A percentile compares a stretch with the other conserved stretches of the same genome.
phyloP scores from a whole-genome alignment of 371 early-diverging fungal species.

The Dinochytrium kinnereticum region DNA sequence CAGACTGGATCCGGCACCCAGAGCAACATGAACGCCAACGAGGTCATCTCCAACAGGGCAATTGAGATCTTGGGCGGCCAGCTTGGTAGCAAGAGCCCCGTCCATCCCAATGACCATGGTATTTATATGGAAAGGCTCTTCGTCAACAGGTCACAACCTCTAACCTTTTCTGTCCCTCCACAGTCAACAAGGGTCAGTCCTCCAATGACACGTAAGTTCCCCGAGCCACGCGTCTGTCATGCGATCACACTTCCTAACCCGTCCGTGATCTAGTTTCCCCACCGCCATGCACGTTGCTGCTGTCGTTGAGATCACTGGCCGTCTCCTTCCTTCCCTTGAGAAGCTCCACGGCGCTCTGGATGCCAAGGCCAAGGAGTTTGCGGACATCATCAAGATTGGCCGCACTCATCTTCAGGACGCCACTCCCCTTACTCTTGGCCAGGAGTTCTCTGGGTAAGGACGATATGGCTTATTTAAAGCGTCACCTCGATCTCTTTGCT shows the following conservation, averaged over 20 bases:
- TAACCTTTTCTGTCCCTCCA: background rate
- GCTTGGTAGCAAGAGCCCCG: conserved; percentile 86
- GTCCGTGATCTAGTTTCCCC: conserved; percentile 75
- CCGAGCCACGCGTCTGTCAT: background rate
- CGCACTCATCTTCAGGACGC: conserved; percentile 94
- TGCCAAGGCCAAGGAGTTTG: conserved; percentile 76
- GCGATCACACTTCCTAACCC: background rate
- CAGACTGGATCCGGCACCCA: conserved; percentile 92
- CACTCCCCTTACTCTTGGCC: conserved; percentile 93
- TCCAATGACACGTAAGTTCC: conserved; percentile 79
- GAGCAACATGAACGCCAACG: conserved; percentile 87
- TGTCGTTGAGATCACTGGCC: conserved; percentile 76
- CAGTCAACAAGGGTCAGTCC: conserved; percentile 93
- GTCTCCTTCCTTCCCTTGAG: conserved; percentile 81
- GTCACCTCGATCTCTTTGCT: too few species aligned
- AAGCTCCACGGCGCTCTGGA: conserved; percentile 75
- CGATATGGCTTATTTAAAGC: background rate
- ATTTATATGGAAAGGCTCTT: background rate
- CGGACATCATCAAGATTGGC: conserved; percentile 93
- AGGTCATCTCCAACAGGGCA: conserved; percentile 94
- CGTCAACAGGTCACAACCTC: background rate
- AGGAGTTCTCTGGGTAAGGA: conserved; percentile 88
- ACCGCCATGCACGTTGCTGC: conserved; percentile 97
- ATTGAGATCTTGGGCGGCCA: conserved; percentile 92
- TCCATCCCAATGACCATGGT: conserved; percentile 94